These are phyloP conservation scores for Cicer pinnatifidum DNA, from an alignment of 306 rosid genomes.

Conservation along the genomic window DNA sequence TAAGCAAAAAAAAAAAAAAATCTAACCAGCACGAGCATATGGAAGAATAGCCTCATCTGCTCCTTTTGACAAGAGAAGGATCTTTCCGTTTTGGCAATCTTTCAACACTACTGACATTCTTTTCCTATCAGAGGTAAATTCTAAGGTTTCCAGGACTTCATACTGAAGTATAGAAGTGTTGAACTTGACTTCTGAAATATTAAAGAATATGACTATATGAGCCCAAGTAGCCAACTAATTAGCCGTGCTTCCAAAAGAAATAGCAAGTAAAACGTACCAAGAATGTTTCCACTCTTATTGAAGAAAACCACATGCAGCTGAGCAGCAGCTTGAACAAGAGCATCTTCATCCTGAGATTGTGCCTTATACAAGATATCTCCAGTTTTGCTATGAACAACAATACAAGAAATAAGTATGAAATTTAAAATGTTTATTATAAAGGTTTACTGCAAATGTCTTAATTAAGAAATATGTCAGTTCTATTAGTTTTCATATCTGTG, in stretches of 20 bases:
- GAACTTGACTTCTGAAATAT: constrained; percentile 83
- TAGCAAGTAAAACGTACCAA: constrained; percentile 57
- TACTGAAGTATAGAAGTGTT: constrained; percentile 67
- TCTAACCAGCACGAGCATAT: constrained; percentile 68
- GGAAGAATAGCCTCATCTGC: constrained; percentile 98
- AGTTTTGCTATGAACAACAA: constrained; percentile 65
- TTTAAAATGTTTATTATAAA: constrained; percentile 7
- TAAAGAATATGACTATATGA: constrained; percentile 36
- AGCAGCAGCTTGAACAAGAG: constrained; percentile 94
- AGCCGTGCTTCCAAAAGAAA: constrained; percentile 40
- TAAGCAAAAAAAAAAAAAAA: constrained; percentile 25
- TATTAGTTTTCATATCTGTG: constrained; percentile 14
- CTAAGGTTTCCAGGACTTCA: constrained; percentile 90
- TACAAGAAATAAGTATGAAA: constrained; percentile 40
- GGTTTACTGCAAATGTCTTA: constrained; percentile 25
- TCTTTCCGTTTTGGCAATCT: constrained; percentile 88
- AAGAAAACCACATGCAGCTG: constrained; percentile 81
- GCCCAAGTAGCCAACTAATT: constrained; percentile 42
- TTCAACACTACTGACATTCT: constrained; percentile 90
- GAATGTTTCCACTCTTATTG: constrained; percentile 70
- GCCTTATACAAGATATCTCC: constrained; percentile 92
- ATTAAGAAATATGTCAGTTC: constrained; percentile 18
- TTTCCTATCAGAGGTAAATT: constrained; percentile 97
- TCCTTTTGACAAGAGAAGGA: constrained; percentile 87
- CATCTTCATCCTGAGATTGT: constrained; percentile 99